These are phyloP conservation scores for Ligustrum vulgare DNA, from an alignment of 257 asterid species.

Conservation along the genomic window DNA sequence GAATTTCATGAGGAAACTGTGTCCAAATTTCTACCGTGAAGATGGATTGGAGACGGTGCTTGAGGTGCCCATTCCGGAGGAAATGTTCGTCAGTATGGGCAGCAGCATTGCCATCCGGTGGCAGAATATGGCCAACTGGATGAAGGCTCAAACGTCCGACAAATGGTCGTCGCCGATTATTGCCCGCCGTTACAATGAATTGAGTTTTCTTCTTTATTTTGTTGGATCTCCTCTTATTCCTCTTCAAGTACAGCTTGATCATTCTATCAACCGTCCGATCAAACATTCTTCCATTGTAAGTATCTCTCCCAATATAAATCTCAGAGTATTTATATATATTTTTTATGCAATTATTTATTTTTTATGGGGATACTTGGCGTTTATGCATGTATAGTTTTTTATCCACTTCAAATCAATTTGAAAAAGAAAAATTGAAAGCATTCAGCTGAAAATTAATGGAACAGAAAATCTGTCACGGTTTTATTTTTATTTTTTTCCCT, in stretches of 20 bases:
- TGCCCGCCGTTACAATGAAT: conserved; percentile 73
- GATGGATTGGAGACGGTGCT: conserved; percentile 81
- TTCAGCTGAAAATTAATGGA: background rate
- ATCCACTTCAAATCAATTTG: background rate
- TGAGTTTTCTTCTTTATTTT: conserved; percentile 70
- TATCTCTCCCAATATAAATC: background rate
- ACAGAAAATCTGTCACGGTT: background rate
- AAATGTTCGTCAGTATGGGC: conserved; percentile 75
- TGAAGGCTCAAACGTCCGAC: conserved; percentile 84
- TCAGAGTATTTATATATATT: background rate
- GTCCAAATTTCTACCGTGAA: conserved; percentile 83
- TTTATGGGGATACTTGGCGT: no score
- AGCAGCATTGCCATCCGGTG: conserved; percentile 69
- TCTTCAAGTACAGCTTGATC: conserved; percentile 62
- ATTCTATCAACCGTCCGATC: conserved; percentile 54
- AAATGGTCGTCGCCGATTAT: conserved; percentile 84
- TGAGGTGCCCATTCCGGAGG: conserved; percentile 94
- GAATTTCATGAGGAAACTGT: conserved; percentile 66
- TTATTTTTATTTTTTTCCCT: no score
- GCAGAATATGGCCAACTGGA: conserved; percentile 95
- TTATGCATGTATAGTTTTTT: background rate
- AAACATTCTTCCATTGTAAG: conserved; percentile 80
- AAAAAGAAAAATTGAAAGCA: no score
- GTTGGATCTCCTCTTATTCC: conserved; percentile 82
- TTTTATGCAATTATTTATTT: no score